A percentile compares a stretch with the other conserved stretches of the same genome.
These are phyloP conservation scores for Scutellaria barbata DNA, from an alignment of 257 asterid species.

Conservation along the genomic window DNA sequence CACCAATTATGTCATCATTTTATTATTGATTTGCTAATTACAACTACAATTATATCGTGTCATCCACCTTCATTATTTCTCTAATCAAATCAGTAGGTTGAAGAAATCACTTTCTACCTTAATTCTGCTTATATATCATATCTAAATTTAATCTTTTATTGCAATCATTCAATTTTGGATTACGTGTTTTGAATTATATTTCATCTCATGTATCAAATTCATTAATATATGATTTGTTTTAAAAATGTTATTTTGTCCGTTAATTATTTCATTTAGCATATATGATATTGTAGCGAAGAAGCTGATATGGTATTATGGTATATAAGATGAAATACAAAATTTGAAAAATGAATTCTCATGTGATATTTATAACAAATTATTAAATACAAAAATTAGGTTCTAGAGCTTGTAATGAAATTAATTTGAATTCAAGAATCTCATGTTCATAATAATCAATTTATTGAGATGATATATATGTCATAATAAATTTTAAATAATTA, in stretches of 20 bases:
- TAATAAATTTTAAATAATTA: too few species aligned
- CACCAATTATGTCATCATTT: slow-evolving; percentile 30
- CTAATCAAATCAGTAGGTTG: slow-evolving; percentile 34
- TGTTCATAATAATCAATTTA: background rate
- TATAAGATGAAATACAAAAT: too few species aligned
- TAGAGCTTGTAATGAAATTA: too few species aligned
- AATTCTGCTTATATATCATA: slow-evolving; percentile 24
- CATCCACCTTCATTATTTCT: slow-evolving; percentile 33
- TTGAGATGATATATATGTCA: too few species aligned
- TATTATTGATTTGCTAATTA: slow-evolving; percentile 38
- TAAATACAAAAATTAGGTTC: background rate
- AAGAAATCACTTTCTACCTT: slow-evolving; percentile 32
- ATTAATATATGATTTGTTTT: too few species aligned
- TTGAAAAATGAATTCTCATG: background rate
- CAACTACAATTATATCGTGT: slow-evolving; percentile 24
- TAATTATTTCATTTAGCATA: too few species aligned
- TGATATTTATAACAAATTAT: too few species aligned
- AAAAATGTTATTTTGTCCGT: too few species aligned
- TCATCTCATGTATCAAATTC: background rate
- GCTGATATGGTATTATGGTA: too few species aligned
- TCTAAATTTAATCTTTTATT: slow-evolving; percentile 9
- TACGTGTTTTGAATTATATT: background rate
- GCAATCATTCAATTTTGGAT: slow-evolving; percentile 13
- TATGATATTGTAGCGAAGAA: too few species aligned
- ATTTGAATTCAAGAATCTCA: background rate